Base-by-base conservation (phyloP, 2,329 filamentous ascomycete genomes). In the Neofusicoccum kwambonambiense region DNA sequence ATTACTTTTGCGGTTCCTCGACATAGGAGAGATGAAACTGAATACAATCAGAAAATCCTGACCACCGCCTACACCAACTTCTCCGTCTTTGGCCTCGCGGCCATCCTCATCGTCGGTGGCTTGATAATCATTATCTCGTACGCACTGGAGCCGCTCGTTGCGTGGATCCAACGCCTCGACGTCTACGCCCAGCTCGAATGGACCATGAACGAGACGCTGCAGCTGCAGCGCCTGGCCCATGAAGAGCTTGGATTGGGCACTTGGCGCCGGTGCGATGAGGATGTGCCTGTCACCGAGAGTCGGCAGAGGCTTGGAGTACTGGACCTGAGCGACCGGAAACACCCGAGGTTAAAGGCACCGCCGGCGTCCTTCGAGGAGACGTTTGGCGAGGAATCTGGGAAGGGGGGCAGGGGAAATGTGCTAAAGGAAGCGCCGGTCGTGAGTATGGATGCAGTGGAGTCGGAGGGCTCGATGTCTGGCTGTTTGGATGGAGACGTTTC, bases 51-150 rank as follows among this genome's bases (percentile, higher is more conserved):
- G 42, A 49, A 22, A 22, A 31, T 70, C 8, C 64, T 65, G n/a
- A 69, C 64, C 35, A 52, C 52, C 4, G 58, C 51, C 17, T 68
- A 70, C 65, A 67, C 68, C 47, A 67, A 63, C 27, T 66, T 73
- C 41, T 69, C 64, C 31, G 66, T 72, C 15, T 65, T 73, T 3
- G 71, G 70, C 27, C 69, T 73, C 67, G 63, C 47, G 4, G 65
- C 71, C 3, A 71, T 70, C 4, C 64, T 73, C 6, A 47, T 49
- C 12, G 60, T 71, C 11, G 70, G 71, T 27, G 61, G 60, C 7
- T 7, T 72, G 7, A 56, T 72, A 17, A 70, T 73, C 13, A 37
- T 70, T 3, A 62, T 71, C 11, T 67, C 64, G 34, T 31, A 50
- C 11, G 31, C 62, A 2, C 42, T 69, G 15, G 65, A 67, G 3